Conservation (phyloP, 83 land plant species). For the Thuja plicata region DNA sequence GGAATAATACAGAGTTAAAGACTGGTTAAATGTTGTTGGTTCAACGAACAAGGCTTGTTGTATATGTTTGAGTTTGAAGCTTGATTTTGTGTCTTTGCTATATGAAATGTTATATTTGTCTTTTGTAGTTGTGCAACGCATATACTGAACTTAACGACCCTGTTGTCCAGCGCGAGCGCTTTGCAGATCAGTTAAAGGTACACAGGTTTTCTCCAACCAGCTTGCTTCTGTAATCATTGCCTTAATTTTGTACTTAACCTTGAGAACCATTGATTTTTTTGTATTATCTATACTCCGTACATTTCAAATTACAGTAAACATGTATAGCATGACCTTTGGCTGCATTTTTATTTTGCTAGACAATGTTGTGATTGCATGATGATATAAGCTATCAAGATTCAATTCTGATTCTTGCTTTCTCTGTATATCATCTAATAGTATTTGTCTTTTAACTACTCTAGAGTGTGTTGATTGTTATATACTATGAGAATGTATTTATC, state of each 20-base stretch:
- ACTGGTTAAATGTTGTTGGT: background rate
- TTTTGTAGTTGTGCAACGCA: slow-evolving; percentile 83
- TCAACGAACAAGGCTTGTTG: background rate
- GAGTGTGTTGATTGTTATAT: background rate
- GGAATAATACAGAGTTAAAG: background rate
- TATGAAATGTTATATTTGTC: background rate
- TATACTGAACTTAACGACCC: slow-evolving; percentile 97
- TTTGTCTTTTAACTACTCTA: background rate
- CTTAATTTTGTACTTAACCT: background rate
- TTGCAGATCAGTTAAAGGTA: slow-evolving; percentile 93
- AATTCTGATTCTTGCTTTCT: background rate
- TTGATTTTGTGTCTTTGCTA: background rate
- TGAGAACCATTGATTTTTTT: background rate
- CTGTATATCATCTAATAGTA: background rate
- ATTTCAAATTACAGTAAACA: background rate
- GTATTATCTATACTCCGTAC: too few species aligned
- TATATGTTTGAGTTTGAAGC: background rate
- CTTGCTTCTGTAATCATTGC: background rate
- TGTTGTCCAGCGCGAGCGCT: slow-evolving; percentile 84
- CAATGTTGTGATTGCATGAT: background rate
- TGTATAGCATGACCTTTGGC: background rate
- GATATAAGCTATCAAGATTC: background rate
- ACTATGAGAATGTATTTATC: background rate
- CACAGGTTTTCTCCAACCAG: background rate
- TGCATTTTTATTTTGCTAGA: background rate